phyloP scores from a whole-genome alignment of 2,329 filamentous ascomycete genomes.

The Purpureocillium takamizusanense region DNA sequence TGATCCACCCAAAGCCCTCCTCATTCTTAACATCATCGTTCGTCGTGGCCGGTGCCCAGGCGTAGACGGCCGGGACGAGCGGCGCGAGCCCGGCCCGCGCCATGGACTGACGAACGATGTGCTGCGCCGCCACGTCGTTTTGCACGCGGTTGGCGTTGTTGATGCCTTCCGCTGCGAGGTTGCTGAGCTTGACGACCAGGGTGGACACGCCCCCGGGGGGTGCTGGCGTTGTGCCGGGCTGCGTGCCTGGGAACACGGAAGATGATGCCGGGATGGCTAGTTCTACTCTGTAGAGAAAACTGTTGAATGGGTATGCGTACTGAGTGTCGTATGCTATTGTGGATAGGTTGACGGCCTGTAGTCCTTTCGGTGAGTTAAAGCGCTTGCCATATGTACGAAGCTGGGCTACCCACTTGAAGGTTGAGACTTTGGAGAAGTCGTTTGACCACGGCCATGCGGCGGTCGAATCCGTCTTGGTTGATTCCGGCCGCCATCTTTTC shows the following conservation, averaged over 20 bases:
- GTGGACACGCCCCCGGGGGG: conserved; percentile 6
- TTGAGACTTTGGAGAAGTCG: conserved; percentile 5
- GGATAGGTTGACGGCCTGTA: conserved; percentile 6
- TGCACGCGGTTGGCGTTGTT: conserved; percentile 16
- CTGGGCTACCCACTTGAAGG: conserved; percentile 4
- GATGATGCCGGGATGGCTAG: conserved; percentile 7
- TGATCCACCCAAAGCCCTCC: conserved; percentile 11
- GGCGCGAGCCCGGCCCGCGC: neutral
- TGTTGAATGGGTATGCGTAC: conserved; percentile 13
- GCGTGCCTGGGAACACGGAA: conserved; percentile 5
- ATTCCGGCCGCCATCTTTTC: no score
- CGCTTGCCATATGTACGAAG: neutral
- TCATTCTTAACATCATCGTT: conserved; percentile 4
- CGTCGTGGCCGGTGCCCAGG: conserved; percentile 7
- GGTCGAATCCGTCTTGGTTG: conserved; percentile 5
- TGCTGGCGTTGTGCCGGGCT: conserved; percentile 7
- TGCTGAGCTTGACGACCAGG: conserved; percentile 15
- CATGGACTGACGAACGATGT: conserved; percentile 10
- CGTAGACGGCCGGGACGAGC: conserved; percentile 14
- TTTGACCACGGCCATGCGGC: conserved; percentile 7
- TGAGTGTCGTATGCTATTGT: conserved; percentile 11
- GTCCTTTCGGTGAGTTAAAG: neutral
- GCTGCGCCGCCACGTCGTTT: conserved; percentile 15
- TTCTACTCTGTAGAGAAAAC: conserved; percentile 15
- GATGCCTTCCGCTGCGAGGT: conserved; percentile 10